These are phyloP conservation scores for Metarhizium anisopliae DNA, from an alignment of 2,329 filamentous ascomycete species.

Conservation along the genomic window DNA sequence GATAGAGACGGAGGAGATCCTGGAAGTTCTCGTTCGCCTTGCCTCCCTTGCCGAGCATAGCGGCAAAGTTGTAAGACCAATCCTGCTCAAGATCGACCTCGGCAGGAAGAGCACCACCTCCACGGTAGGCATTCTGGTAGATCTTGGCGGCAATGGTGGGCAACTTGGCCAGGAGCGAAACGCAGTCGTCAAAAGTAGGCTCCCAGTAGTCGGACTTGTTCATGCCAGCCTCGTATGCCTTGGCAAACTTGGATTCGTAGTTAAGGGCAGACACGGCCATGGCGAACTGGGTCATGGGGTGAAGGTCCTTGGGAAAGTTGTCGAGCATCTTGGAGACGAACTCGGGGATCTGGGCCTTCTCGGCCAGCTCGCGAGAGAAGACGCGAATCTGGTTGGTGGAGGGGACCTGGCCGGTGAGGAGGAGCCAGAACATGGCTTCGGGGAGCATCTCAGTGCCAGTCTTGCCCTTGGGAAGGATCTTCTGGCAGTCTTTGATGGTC, in stretches of 20 bases:
- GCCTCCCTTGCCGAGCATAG: constrained; percentile 86
- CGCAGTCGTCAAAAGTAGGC: constrained; percentile 91
- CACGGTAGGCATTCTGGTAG: constrained; percentile 82
- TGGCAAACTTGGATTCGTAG: constrained; percentile 88
- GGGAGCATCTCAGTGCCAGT: constrained; percentile 94
- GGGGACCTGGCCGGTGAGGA: constrained; percentile 87
- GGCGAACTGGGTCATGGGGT: constrained; percentile 97
- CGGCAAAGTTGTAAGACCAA: constrained; percentile 98
- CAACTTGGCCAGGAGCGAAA: constrained; percentile 89
- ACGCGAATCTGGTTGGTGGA: constrained; percentile 70
- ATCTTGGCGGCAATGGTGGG: constrained; percentile 96
- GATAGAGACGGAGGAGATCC: constrained; percentile 85
- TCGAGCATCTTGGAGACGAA: constrained; percentile 86
- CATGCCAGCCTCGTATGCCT: constrained; percentile 81
- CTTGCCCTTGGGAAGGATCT: constrained; percentile 84
- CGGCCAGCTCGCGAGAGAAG: constrained; percentile 79
- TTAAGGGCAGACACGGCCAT: constrained; percentile 94
- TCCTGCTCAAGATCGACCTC: constrained; percentile 78
- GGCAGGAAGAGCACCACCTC: constrained; percentile 64
- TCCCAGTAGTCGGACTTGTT: constrained; percentile 99
- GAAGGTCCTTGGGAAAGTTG: constrained; percentile 78
- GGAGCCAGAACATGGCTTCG: constrained; percentile 98
- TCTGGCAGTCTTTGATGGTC: constrained; percentile 97
- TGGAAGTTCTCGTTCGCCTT: constrained; percentile 89
- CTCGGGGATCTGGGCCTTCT: constrained; percentile 71